phyloP scores from a whole-genome alignment of 2,329 filamentous ascomycete species.

The Botryotinia narcissicola region DNA sequence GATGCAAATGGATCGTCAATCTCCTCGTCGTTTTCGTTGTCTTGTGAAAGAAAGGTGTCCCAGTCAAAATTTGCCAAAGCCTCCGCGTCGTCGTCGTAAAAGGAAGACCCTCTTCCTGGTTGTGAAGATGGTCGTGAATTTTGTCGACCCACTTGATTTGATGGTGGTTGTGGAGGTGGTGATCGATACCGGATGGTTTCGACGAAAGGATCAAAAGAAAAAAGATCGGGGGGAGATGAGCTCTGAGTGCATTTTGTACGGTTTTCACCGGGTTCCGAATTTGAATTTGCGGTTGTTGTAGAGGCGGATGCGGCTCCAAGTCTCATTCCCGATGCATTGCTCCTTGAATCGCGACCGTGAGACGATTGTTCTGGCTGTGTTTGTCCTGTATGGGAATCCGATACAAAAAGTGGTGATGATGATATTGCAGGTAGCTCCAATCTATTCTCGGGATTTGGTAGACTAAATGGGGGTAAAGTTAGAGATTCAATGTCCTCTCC shows the following conservation, averaged over 20 bases:
- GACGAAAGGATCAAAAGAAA: conserved; percentile 3
- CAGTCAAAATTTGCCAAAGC: background rate
- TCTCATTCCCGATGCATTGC: background rate
- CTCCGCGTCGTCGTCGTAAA: background rate
- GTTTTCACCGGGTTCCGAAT: background rate
- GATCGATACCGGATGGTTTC: conserved; percentile 1
- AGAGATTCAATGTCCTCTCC: conserved; percentile 7
- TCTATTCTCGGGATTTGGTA: background rate
- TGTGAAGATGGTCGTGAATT: background rate
- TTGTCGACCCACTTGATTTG: background rate
- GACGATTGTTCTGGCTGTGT: background rate
- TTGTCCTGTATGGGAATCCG: background rate
- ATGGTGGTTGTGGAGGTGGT: background rate
- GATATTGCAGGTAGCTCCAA: conserved; percentile 4
- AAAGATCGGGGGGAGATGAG: background rate
- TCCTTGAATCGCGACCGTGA: background rate
- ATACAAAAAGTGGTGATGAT: conserved; percentile 13
- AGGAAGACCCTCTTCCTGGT: conserved; percentile 1
- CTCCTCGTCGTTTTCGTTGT: background rate
- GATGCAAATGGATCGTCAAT: background rate
- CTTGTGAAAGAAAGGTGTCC: background rate
- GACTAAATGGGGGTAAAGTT: conserved; percentile 16
- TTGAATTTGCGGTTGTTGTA: background rate
- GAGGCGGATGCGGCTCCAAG: background rate
- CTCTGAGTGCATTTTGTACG: background rate